Percentiles rank a stretch among this genome's conserved stretches.
These are phyloP conservation scores for Pythium pectinolyticum DNA, from an alignment of 352 stramenopile species.

Conservation along the genomic window DNA sequence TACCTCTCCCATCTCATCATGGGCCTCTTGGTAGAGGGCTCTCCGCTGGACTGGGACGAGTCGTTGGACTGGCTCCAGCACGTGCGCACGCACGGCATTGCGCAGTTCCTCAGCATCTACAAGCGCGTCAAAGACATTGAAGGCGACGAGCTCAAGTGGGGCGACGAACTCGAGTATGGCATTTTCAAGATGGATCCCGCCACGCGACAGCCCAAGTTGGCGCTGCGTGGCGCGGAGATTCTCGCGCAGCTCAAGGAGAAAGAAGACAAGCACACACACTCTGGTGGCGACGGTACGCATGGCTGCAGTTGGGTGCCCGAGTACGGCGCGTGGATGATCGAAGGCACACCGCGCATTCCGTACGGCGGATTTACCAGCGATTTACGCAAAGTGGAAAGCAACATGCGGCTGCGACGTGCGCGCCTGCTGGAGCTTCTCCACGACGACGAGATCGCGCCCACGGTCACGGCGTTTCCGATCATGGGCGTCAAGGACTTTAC, in stretches of 20 bases:
- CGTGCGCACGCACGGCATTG: constrained; percentile 93
- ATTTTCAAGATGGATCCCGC: constrained; percentile 94
- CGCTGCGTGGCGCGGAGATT: constrained; percentile 93
- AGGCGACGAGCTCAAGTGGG: constrained; percentile 96
- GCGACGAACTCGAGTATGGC: constrained; percentile 99
- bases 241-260: constrained; percentile 92
- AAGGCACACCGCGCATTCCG: constrained; percentile 93
- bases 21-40: constrained; percentile 90
- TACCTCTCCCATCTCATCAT: constrained; percentile 29
- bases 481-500: constrained; percentile 95
- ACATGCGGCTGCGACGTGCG: constrained; percentile 96
- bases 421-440: constrained; percentile 92
- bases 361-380: constrained; percentile 96
- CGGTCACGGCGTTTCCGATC: constrained; percentile 95
- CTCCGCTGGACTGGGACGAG: constrained; percentile 95
- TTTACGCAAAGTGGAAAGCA: constrained; percentile 95
- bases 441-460: constrained; percentile 96
- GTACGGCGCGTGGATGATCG: constrained; percentile 99
- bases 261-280: constrained; percentile 58
- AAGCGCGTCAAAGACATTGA: constrained; percentile 94
- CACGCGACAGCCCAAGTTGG: constrained; percentile 86
- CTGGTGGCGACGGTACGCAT: constrained; percentile 57
- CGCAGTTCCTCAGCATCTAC: constrained; percentile 98
- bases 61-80: constrained; percentile 95
- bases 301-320: constrained; percentile 98